Percentiles rank a stretch among this genome's conserved stretches.
phyloP scores from a whole-genome alignment of 2,329 filamentous ascomycete species.

The Orbilia quercus region DNA sequence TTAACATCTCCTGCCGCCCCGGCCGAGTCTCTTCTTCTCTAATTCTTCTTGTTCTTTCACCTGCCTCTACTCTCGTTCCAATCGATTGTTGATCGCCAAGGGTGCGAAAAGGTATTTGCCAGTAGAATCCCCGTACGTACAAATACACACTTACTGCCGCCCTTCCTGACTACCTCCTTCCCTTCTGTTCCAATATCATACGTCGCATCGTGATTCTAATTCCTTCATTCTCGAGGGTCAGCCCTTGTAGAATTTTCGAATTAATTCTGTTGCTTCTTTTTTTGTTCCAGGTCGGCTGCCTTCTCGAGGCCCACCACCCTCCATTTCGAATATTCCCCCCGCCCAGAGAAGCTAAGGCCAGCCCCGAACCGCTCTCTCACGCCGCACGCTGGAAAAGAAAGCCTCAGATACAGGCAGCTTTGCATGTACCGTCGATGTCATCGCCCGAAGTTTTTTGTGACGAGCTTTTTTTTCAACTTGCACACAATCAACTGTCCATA shows the following conservation, averaged over 20 bases:
- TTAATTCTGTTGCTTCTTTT: slow-evolving; percentile 6
- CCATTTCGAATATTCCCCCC: slow-evolving; percentile 16
- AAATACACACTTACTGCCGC: slow-evolving; percentile 7
- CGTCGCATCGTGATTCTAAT: slow-evolving; percentile 39
- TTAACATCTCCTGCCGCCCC: slow-evolving; percentile 14
- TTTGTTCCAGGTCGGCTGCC: slow-evolving; percentile 36
- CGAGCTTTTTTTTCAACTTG: slow-evolving; percentile 15
- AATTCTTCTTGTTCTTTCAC: slow-evolving; percentile 35
- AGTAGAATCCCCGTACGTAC: slow-evolving; percentile 27
- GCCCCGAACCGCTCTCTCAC: slow-evolving; percentile 26
- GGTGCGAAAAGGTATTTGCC: slow-evolving; percentile 22
- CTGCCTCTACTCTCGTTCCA: slow-evolving; percentile 46
- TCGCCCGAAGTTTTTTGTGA: slow-evolving; percentile 27
- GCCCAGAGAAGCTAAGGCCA: slow-evolving; percentile 24
- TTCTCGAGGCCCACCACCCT: slow-evolving; percentile 47
- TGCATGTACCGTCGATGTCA: slow-evolving; percentile 44
- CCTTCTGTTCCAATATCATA: slow-evolving; percentile 37
- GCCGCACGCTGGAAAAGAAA: not conserved
- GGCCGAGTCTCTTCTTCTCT: slow-evolving; percentile 22
- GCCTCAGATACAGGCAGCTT: too few relatives aligned
- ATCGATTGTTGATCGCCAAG: slow-evolving; percentile 51
- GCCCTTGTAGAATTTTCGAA: too few relatives aligned
- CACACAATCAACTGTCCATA: slow-evolving; percentile 15
- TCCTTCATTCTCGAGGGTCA: slow-evolving; percentile 45
- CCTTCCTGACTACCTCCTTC: too few relatives aligned